A percentile compares a stretch with the other conserved stretches of the same genome.
Evolutionary conservation across 1,139 yeast genomes (phyloP).

Genomic region (Debaryomyces udenii): DNA sequence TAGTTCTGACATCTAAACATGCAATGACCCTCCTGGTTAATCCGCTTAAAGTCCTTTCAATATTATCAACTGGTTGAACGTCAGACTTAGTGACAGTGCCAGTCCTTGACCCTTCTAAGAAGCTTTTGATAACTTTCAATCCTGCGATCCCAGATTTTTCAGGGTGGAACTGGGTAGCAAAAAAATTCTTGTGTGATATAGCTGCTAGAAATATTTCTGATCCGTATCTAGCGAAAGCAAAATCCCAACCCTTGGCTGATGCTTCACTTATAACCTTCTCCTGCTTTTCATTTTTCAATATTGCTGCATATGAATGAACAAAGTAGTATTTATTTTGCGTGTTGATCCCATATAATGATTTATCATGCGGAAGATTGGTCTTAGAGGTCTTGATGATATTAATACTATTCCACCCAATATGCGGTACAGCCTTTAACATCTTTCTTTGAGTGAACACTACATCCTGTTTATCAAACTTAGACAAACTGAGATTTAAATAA

Average conservation of each 20-base stretch:
- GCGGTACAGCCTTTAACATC: constrained; percentile 78
- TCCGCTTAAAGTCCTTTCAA: constrained; percentile 64
- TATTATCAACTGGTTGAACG: constrained; percentile 21
- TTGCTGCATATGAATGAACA: constrained; percentile 91
- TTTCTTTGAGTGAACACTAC: constrained; percentile 23
- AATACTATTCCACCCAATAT: constrained; percentile 87
- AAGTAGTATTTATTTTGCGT: constrained; percentile 78
- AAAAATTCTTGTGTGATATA: constrained; percentile 68
- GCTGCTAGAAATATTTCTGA: constrained; percentile 86
- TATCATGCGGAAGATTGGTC: constrained; percentile 15
- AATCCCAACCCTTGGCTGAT: constrained; percentile 67
- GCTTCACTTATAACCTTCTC: constrained; percentile 33
- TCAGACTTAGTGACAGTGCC: constrained; percentile 24
- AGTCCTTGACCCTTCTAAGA: constrained; percentile 56
- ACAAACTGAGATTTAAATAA: constrained; percentile 53
- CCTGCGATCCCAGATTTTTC: constrained; percentile 96
- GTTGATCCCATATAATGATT: constrained; percentile 62
- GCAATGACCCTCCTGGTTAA: constrained; percentile 90
- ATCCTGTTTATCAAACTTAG: constrained; percentile 59
- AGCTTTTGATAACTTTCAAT: constrained; percentile 68
- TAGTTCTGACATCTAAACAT: constrained; percentile 93
- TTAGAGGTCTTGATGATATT: constrained; percentile 21
- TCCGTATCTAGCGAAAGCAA: constrained; percentile 76
- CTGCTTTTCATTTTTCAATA: constrained; percentile 42
- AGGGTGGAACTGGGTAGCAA: constrained; percentile 97